Evolutionary conservation across 2,329 filamentous ascomycete genomes (phyloP).

Genomic region (Colletotrichum australisinense): DNA sequence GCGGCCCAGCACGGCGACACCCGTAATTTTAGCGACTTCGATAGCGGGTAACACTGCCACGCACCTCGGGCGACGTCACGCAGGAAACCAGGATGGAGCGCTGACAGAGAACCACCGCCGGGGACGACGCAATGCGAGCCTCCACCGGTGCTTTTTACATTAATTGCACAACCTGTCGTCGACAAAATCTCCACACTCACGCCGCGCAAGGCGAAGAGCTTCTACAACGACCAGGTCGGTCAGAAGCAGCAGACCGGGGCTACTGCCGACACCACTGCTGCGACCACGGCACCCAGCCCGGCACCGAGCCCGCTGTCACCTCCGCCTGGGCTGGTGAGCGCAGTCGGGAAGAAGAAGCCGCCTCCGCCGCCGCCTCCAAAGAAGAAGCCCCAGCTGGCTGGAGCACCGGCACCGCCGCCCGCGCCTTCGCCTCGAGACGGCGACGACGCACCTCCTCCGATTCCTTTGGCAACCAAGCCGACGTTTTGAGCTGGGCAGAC

Average conservation of each 20-base stretch:
- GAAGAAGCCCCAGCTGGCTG: conserved; percentile 59
- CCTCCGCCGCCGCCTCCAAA: conserved; percentile 63
- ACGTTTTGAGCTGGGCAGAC: conserved; percentile 50
- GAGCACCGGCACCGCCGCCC: conserved; percentile 24
- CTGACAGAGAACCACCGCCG: conserved; percentile 31
- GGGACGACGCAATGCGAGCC: conserved; percentile 14
- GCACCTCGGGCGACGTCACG: conserved; percentile 25
- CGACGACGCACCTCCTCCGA: conserved; percentile 57
- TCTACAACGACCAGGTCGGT: conserved; percentile 21
- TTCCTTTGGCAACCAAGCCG: conserved; percentile 64
- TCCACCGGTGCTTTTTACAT: conserved; percentile 22
- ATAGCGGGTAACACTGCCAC: conserved; percentile 27
- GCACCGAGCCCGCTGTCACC: conserved; percentile 13
- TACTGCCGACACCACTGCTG: neutral
- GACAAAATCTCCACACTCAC: too few species aligned
- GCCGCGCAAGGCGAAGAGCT: neutral
- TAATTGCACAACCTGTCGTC: conserved; percentile 20
- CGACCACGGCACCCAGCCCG: neutral
- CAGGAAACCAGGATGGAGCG: conserved; percentile 25
- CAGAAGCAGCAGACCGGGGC: conserved; percentile 20
- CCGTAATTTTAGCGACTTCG: conserved; percentile 7
- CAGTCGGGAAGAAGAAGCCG: conserved; percentile 63
- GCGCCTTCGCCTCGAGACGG: conserved; percentile 38
- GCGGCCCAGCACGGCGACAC: neutral
- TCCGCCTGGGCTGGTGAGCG: conserved; percentile 34